Evolutionary conservation across 208 protist genomes (phyloP), one percentile per base, ranked within the genome.

Genomic region (Tritrichomonas foetus): DNA sequence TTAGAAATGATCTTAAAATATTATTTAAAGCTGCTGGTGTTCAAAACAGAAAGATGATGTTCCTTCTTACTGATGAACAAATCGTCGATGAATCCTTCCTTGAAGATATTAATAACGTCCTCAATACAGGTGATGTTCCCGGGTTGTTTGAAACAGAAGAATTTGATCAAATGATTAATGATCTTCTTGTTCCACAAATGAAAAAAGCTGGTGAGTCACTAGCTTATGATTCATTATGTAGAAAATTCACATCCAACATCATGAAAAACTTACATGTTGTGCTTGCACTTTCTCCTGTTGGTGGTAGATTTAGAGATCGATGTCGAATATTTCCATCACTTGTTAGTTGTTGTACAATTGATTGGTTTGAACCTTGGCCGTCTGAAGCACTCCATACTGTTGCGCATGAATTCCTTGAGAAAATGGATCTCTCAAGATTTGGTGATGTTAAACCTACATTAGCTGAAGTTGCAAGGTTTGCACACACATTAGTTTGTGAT

Each of bases 281-380:
- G 41, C 95, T 99, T 36, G 98, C 97, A 95, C 98, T 99, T 96
- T 99, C 98, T 22, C 98, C 98, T 39, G 96, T 99, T 64, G 98
- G 98, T 36, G 97, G 96, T 92, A 95, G 96, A 44, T 96, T 99
- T 94, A 97, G 98, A 78, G 97, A 97, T 49, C 97, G 98, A 44
- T 95, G 99, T 66, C 96, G 98, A 94, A 97, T 98, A 95, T 99
- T 99, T 95, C 98, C 98, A 25, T 98, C 97, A 11, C 95, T 99
- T n/a, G 97, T 99, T 89, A 99, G 98, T 95, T 99, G 98, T 95
- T 99, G 97, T 33, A 99, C 98, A 13, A 99, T 99, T 94, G 98
- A 99, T 96, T 99, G 98, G 98, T 99, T 99, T 96, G 95, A 96
- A 30, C 96, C 97, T 95, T 99, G 98, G 98, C 97, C 98, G 2